Base-by-base conservation (phyloP, 1,139 yeast species). In the Saccharomyces hybrid region DNA sequence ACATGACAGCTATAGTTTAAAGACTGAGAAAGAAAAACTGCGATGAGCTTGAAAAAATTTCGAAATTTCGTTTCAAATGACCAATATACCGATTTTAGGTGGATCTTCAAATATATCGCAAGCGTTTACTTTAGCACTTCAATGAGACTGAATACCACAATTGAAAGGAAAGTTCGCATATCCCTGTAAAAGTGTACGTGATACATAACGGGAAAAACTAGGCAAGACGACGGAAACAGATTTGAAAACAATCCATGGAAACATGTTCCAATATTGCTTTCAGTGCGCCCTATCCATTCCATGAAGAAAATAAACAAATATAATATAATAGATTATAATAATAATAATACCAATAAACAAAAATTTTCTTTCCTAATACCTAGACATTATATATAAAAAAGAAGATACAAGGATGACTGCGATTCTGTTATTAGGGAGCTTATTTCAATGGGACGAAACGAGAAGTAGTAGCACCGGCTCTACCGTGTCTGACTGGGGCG, bases 401-500 rank as follows among this genome's bases (percentile, higher is more conserved):
- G 23, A n/a, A 16, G 52, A 55, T 38, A 46, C 31, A 14, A 46
- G 28, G 48, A 20, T 20, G 48, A 23, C 27, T 26, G 31, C 48
- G 48, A 26, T 46, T 26, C 48, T 26, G 48, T 26, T 26, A 46
- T 46, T 46, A 46, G 16, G 31, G 31, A 23, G 48, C 63, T 71
- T 77, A 78, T 75, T 72, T 77, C 71, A 78, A 77, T 70, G 91
- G 90, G 74, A 84, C 83, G 84, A 85, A 82, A 82, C 88, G 81
- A 72, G 91, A 79, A 73, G 95, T 84, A 78, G 88, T 84, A 78
- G 88, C 86, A 85, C 96, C 96, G 74, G 97, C 95, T 85, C 96
- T 90, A 83, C 98, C 98, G 84, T 91, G 98, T 85, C 95, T 88
- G 77, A 93, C 98, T 76, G 99, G 99, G 78, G 96, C 88, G 85